Evolutionary conservation across 805 yeast species (phyloP).

Genomic region (Isabelozyma gotoi): DNA sequence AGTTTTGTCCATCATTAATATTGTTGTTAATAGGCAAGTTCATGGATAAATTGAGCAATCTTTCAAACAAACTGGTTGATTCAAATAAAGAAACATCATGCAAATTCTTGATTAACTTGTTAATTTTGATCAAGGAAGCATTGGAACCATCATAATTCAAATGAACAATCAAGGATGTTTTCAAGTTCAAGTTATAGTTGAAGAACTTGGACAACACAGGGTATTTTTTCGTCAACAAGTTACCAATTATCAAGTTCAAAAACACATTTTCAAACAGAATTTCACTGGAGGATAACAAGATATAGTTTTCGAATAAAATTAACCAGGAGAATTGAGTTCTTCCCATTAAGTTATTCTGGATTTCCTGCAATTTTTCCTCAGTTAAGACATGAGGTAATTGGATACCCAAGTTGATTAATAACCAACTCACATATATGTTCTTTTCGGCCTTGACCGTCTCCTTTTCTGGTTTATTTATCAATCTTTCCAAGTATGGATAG

Average conservation of each 20-base stretch:
- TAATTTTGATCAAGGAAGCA: conserved; percentile 18
- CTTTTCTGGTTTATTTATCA: background rate
- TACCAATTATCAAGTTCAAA: conserved; percentile 28
- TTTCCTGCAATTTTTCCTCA: conserved; percentile 11
- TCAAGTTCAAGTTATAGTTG: conserved; percentile 21
- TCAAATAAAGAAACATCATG: conserved; percentile 33
- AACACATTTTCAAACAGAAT: conserved; percentile 33
- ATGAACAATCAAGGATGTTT: conserved; percentile 24
- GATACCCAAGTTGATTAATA: conserved; percentile 27
- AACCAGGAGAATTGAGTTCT: conserved; percentile 7
- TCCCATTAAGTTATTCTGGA: conserved; percentile 17
- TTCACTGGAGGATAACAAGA: conserved; percentile 26
- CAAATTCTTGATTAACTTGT: conserved; percentile 23
- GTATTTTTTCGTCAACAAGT: conserved; percentile 19
- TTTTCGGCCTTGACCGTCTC: background rate
- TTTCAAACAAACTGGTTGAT: conserved; percentile 20
- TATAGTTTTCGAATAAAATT: conserved; percentile 23
- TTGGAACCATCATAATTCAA: conserved; percentile 29
- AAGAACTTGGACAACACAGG: conserved; percentile 19
- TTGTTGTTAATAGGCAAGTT: conserved; percentile 22
- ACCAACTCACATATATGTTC: conserved; percentile 12
- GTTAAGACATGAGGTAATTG: conserved; percentile 22
- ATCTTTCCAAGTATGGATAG: conserved; percentile 8
- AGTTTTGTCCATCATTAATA: conserved; percentile 26
- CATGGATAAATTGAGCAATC: conserved; percentile 26